Percentiles rank a stretch among this genome's conserved stretches.
phyloP scores from a whole-genome alignment of 768 basidiomycete genomes.

The Clathrus columnatus region DNA sequence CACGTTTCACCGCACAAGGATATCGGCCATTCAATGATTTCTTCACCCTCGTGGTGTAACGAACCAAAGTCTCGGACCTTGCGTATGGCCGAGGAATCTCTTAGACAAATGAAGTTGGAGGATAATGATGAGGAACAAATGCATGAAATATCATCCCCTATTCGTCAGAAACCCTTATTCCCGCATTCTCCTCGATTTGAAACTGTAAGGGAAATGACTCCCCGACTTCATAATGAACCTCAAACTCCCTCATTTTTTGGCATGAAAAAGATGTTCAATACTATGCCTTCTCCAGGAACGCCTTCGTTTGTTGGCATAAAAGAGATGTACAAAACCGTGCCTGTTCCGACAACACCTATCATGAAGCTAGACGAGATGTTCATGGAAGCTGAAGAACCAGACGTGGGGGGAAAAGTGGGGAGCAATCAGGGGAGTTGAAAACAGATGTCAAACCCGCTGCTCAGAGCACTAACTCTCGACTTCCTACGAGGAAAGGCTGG shows the following conservation, averaged over 20 bases:
- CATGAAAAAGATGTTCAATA: constrained; percentile 23
- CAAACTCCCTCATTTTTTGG: constrained; percentile 29
- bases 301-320: constrained; percentile 8
- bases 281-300: constrained; percentile 10
- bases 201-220: constrained; percentile 18
- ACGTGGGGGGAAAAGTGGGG: too few species aligned
- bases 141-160: constrained; percentile 12
- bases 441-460: too few species aligned
- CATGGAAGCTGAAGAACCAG: too few species aligned
- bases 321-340: constrained; percentile 8
- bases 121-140: constrained; percentile 18
- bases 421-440: too few species aligned
- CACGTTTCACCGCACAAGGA: constrained; percentile 6
- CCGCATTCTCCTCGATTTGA: not conserved
- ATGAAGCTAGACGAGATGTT: too few species aligned
- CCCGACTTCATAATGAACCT: constrained; percentile 16
- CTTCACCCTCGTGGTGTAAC: constrained; percentile 8
- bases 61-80: constrained; percentile 7
- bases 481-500: not conserved
- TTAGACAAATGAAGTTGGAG: constrained; percentile 2
- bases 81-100: constrained; percentile 3
- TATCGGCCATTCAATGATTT: not conserved
- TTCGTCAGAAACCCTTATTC: constrained; percentile 1
- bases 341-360: too few species aligned
- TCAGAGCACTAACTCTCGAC: not conserved